Base-by-base conservation (phyloP, 2,329 filamentous ascomycete genomes). In the Diaporthe nobilis region DNA sequence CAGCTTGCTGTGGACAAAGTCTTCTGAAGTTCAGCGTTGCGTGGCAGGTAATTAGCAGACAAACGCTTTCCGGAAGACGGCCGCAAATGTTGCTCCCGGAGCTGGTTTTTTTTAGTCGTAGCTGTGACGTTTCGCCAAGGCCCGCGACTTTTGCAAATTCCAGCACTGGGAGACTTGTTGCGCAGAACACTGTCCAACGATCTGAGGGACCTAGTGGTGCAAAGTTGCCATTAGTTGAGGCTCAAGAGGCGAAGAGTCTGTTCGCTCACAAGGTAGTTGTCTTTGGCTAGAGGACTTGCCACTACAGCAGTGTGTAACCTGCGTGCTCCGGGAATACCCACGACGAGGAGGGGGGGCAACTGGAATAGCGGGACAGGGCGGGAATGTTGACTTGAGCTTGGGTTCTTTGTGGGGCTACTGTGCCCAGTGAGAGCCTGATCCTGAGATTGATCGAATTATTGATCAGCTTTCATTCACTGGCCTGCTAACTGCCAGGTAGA, bases 331-430 rank as follows among this genome's bases (percentile, higher is more conserved):
- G 58, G 37, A 51, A 49, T 55, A 55, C 60, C 58, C 44, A 63
- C 55, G 53, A 44, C 63, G 61, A 75, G 37, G 55, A 73, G 39
- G 55, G 71, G 61, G 57, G 65, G 63, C 55, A 70, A 55, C 58
- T 58, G 55, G 37, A 67, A 72, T 71, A 77, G 73, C 71, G 75
- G 73, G 75, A 55, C 61, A 53, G 37, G 68, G 68, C 39, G 63
- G 58, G n/a, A 42, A 25, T 53, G 39, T 70, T 25, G 61, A 63
- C 53, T 51, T 73, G 68, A 58, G 71, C 47, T 70, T 67, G 63
- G 61, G 42, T 51, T 71, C 51, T 57, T 61, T 65, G 75, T 75
- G 75, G 75, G 73, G 70, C 73, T 67, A 60, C 57, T 71, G 61
- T 77, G 68, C 61, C 70, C 28, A 51, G 39, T 71, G 73, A 57